Base-by-base conservation (phyloP, 176 grass and related monocot species). In the Panicum miliaceum region DNA sequence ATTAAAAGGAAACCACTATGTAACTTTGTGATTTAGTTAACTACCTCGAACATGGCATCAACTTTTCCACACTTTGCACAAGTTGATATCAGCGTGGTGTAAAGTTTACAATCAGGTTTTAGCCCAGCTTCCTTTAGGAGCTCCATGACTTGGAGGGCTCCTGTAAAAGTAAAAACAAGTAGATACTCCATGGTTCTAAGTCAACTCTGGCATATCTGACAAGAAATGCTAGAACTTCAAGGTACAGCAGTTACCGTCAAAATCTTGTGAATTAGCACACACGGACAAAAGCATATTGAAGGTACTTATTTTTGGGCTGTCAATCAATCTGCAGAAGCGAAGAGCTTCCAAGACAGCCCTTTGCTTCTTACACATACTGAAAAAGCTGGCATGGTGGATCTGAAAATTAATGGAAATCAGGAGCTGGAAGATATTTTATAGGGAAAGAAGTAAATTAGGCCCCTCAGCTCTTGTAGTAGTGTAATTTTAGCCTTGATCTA, bases 211-310 rank as follows among this genome's bases (percentile, higher is more conserved):
- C 73, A 86, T 60, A 78, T 67, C 47, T 42, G 64, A 60, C 23
- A 66, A 76, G 42, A 64, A 69, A 84, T 68, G 25, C 12, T 57
- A 73, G 35, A 41, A 29, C 43, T 67, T 64, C 50, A 74, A 74
- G 64, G 64, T 79, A 53, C 54, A 85, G 34, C 34, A 78, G 26
- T 88, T 82, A 98, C 96, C 96, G 64, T 95, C 82, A 90, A 90
- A 98, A 84, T 95, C 91, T 88, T 95, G 90, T 45, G 96, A 95
- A 85, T 72, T 93, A 51, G 96, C 92, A 76, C 96, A 98, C 56
- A 98, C 96, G 29, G 96, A 98, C 76, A 98, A 88, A 87, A 98
- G 92, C 92, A 92, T 98, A 90, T 98, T 98, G 87, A 95, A 98
- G 48, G 96, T 98, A 86, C 93, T 98, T 91, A 98, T 95, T 80